These are phyloP conservation scores for Globisporangium radiosum DNA, from an alignment of 352 stramenopile genomes.

Conservation along the genomic window DNA sequence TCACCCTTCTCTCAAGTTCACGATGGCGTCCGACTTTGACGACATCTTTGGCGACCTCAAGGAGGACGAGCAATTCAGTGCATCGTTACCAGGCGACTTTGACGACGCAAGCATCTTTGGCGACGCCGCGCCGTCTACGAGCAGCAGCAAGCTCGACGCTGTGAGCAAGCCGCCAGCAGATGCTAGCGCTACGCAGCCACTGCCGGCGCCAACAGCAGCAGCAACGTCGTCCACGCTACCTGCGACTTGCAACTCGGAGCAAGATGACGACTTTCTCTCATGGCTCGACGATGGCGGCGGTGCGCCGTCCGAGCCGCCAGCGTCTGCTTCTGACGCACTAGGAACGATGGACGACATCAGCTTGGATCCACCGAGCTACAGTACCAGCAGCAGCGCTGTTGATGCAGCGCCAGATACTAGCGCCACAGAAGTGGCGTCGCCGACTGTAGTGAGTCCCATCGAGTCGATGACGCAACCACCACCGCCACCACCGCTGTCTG, in stretches of 20 bases:
- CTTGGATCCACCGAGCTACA: constrained; percentile 1
- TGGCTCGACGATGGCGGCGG: constrained; percentile 59
- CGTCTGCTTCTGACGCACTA: not conserved
- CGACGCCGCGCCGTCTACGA: constrained; percentile 9
- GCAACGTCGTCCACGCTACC: constrained; percentile 5
- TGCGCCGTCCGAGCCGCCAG: not conserved
- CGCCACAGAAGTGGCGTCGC: no score
- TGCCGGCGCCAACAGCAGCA: constrained; percentile 1
- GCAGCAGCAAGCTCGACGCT: constrained; percentile 1
- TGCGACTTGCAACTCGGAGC: constrained; percentile 19
- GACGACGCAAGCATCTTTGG: constrained; percentile 55
- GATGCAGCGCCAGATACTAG: no score
- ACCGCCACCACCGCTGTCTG: no score
- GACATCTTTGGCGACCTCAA: constrained; percentile 80
- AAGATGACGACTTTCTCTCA: constrained; percentile 69
- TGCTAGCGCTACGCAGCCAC: not conserved
- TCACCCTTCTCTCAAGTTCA: not conserved
- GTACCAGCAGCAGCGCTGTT: not conserved
- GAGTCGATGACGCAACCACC: not conserved
- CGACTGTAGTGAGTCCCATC: no score
- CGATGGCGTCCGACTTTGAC: constrained; percentile 54
- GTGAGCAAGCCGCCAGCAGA: not conserved
- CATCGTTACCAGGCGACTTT: constrained; percentile 34
- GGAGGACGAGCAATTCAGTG: constrained; percentile 39
- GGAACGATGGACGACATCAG: constrained; percentile 13